Evolutionary conservation across 805 yeast species (phyloP).

Genomic region (Kodamaea nitidulidarum): DNA sequence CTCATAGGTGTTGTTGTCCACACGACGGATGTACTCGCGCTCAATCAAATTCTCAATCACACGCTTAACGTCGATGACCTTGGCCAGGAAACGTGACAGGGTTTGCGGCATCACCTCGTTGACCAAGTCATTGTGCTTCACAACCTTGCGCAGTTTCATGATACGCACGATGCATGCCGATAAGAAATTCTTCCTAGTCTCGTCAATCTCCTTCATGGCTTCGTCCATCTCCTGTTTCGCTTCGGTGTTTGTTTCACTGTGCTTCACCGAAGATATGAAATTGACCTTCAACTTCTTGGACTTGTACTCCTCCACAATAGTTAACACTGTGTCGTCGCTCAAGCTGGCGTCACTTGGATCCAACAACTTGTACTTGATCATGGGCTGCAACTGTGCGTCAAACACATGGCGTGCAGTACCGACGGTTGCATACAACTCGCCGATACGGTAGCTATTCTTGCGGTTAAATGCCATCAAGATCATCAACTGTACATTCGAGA

Average conservation of each 20-base stretch:
- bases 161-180: conserved; percentile 94
- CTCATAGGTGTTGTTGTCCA: conserved; percentile 69
- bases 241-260: conserved; percentile 33
- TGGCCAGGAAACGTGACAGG: conserved; percentile 77
- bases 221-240: conserved; percentile 68
- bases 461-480: conserved; percentile 82
- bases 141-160: conserved; percentile 86
- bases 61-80: conserved; percentile 78
- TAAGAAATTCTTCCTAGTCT: conserved; percentile 77
- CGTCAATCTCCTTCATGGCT: conserved; percentile 75
- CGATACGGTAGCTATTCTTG: conserved; percentile 52
- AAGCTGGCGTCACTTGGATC: conserved; percentile 44
- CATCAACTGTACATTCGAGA: conserved; percentile 83
- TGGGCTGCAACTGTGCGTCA: conserved; percentile 73
- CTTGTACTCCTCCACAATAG: conserved; percentile 76
- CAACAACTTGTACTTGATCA: conserved; percentile 73
- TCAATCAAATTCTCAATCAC: conserved; percentile 84
- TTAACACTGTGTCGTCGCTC: conserved; percentile 50
- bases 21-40: conserved; percentile 76
- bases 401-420: conserved; percentile 62
- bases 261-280: conserved; percentile 56
- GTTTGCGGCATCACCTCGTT: conserved; percentile 88
- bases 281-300: conserved; percentile 82
- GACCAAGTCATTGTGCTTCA: conserved; percentile 74
- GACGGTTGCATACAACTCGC: conserved; percentile 61